A percentile compares a stretch with the other conserved stretches of the same genome.
These are phyloP conservation scores for Sporothrix inflata DNA, from an alignment of 2,329 filamentous ascomycete species.

Conservation along the genomic window DNA sequence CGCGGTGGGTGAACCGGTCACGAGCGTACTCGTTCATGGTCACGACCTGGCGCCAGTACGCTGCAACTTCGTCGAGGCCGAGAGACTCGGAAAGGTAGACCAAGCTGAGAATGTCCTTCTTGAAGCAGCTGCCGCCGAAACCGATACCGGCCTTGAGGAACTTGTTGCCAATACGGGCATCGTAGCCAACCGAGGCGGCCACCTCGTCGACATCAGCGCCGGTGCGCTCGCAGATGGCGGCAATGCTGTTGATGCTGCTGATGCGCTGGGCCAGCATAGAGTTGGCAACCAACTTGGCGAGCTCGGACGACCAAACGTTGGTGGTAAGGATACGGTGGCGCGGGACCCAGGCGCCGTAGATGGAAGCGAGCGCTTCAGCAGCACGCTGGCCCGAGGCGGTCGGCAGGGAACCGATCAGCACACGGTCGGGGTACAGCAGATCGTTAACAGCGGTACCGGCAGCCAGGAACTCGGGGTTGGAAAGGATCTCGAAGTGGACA, in stretches of 20 bases:
- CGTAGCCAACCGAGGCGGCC: slow-evolving; percentile 67
- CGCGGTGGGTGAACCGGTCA: slow-evolving; percentile 66
- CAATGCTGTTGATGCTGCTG: slow-evolving; percentile 78
- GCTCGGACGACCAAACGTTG: slow-evolving; percentile 76
- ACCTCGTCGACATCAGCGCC: slow-evolving; percentile 78
- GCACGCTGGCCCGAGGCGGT: slow-evolving; percentile 64
- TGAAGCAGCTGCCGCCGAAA: slow-evolving; percentile 81
- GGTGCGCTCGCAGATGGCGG: slow-evolving; percentile 76
- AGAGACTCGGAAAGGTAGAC: slow-evolving; percentile 74
- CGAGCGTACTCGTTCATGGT: slow-evolving; percentile 77
- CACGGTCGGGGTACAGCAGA: slow-evolving; percentile 70
- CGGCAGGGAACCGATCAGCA: slow-evolving; percentile 71
- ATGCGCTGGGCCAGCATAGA: slow-evolving; percentile 80
- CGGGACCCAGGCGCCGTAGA: slow-evolving; percentile 75
- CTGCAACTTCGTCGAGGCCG: slow-evolving; percentile 69
- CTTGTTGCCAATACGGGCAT: slow-evolving; percentile 71
- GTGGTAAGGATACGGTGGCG: slow-evolving; percentile 68
- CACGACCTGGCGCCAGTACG: slow-evolving; percentile 75
- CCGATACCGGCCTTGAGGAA: slow-evolving; percentile 76
- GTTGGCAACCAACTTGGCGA: slow-evolving; percentile 79
- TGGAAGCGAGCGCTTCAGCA: slow-evolving; percentile 62
- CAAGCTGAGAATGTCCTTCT: slow-evolving; percentile 76
- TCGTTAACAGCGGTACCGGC: slow-evolving; percentile 76
- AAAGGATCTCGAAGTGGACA: slow-evolving; percentile 73
- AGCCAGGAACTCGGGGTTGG: slow-evolving; percentile 80